A percentile compares a stretch with the other conserved stretches of the same genome.
Evolutionary conservation across 106 monocot species (phyloP).

Genomic region (Gastrodia elata): DNA sequence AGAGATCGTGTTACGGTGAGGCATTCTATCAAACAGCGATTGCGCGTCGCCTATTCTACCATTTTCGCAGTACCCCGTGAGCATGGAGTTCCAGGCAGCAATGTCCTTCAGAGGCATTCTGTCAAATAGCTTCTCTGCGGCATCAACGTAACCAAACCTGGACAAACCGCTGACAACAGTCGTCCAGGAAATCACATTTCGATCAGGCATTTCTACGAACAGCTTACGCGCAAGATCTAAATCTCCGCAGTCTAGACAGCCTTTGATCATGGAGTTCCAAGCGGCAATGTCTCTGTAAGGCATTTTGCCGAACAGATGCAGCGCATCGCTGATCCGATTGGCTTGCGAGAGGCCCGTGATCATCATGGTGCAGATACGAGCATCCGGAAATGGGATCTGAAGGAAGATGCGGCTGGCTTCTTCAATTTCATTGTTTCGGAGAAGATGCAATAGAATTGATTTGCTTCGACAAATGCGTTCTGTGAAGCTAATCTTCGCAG

Average conservation of each 20-base stretch:
- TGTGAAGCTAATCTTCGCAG: not conserved
- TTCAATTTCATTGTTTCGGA: slow-evolving; percentile 25
- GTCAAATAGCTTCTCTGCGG: slow-evolving; percentile 44
- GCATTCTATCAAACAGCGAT: slow-evolving; percentile 49
- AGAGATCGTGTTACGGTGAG: slow-evolving; percentile 40
- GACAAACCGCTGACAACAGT: slow-evolving; percentile 55
- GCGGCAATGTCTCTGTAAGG: slow-evolving; percentile 37
- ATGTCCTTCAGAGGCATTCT: slow-evolving; percentile 55
- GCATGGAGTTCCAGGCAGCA: slow-evolving; percentile 85
- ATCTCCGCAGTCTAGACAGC: slow-evolving; percentile 41
- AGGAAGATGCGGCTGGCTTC: slow-evolving; percentile 42
- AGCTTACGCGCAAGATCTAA: slow-evolving; percentile 29
- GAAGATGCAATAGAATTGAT: slow-evolving; percentile 22
- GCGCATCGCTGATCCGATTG: slow-evolving; percentile 34
- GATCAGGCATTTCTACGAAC: slow-evolving; percentile 55
- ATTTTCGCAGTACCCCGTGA: slow-evolving; percentile 51
- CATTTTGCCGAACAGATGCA: slow-evolving; percentile 56
- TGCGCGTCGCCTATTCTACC: slow-evolving; percentile 33
- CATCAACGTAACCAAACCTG: slow-evolving; percentile 26
- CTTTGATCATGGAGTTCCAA: slow-evolving; percentile 71
- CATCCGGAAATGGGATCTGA: slow-evolving; percentile 32
- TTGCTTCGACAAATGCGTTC: slow-evolving; percentile 7
- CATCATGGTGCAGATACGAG: slow-evolving; percentile 66
- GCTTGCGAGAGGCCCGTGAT: slow-evolving; percentile 34
- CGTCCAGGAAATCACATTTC: slow-evolving; percentile 81